Conservation (phyloP, 495 filamentous ascomycete genomes). For the Neohortaea acidophila region DNA sequence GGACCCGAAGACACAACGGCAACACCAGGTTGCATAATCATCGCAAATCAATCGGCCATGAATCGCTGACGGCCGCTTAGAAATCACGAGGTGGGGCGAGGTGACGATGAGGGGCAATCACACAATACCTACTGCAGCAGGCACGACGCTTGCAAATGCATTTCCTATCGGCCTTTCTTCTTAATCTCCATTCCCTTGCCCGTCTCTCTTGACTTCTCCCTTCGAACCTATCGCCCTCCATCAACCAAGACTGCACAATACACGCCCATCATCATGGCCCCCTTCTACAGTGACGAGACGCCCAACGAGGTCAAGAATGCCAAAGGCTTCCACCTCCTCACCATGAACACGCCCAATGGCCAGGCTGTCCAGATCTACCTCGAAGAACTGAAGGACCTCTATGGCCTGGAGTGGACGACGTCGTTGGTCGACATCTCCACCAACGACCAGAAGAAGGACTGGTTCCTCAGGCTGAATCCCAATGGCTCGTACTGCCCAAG, state of each 20-base stretch:
- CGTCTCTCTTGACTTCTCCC: neutral
- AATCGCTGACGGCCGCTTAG: too few relatives aligned
- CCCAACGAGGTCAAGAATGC: constrained; percentile 31
- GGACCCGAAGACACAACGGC: too few relatives aligned
- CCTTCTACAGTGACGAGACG: constrained; percentile 29
- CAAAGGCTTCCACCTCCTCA: constrained; percentile 32
- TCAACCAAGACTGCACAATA: neutral
- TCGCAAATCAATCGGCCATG: too few relatives aligned
- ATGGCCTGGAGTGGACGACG: constrained; percentile 38
- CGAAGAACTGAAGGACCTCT: constrained; percentile 29
- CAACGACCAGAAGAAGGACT: constrained; percentile 45
- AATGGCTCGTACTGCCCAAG: constrained; percentile 20
- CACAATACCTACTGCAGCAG: too few relatives aligned
- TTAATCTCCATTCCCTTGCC: too few relatives aligned
- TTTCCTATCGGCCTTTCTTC: too few relatives aligned
- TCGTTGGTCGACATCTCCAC: constrained; percentile 39
- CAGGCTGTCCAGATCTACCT: constrained; percentile 24
- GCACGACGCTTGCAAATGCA: too few relatives aligned
- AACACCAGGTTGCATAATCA: too few relatives aligned
- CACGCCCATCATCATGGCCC: constrained; percentile 20
- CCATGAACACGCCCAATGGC: constrained; percentile 13
- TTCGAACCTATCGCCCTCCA: neutral
- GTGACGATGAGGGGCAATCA: too few relatives aligned
- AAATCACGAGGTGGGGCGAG: too few relatives aligned
- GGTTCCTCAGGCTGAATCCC: constrained; percentile 40